phyloP scores from a whole-genome alignment of 2,329 filamentous ascomycete species.

The Botrytis cinerea region DNA sequence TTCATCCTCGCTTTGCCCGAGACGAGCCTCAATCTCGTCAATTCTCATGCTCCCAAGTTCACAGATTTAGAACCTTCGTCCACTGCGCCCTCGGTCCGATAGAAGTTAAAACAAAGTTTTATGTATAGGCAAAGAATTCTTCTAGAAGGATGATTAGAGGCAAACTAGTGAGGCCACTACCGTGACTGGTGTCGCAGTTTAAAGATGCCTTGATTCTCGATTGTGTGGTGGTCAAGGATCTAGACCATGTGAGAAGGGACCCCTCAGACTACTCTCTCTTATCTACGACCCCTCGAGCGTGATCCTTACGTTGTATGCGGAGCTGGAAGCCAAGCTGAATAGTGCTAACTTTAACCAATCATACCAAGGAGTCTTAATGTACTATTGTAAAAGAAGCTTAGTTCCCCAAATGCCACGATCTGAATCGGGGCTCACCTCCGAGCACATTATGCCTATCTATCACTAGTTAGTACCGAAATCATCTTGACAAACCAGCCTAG shows the following conservation, averaged over 20 bases:
- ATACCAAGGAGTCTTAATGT: neutral
- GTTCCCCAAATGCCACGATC: neutral
- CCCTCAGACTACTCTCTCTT: neutral
- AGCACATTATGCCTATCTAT: neutral
- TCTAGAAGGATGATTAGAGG: conserved; percentile 6
- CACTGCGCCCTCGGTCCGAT: neutral
- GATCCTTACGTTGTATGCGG: neutral
- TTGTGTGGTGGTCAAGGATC: neutral
- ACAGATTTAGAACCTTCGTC: neutral
- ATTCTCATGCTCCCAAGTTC: neutral
- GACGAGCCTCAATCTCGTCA: neutral
- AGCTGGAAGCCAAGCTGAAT: neutral
- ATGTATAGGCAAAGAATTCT: neutral
- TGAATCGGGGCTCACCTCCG: neutral
- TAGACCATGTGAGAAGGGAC: neutral
- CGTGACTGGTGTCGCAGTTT: neutral
- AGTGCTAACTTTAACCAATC: neutral
- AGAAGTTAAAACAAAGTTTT: neutral
- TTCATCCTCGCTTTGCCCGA: conserved; percentile 5
- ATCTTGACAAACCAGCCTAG: neutral
- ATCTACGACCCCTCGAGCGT: neutral
- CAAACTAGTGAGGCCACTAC: neutral
- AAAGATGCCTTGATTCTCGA: neutral
- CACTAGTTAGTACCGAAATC: neutral
- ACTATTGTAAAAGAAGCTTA: neutral